Percentiles rank a stretch among this genome's conserved stretches.
Conservation (phyloP, 768 basidiomycete genomes). For the Lyophyllum atratum region DNA sequence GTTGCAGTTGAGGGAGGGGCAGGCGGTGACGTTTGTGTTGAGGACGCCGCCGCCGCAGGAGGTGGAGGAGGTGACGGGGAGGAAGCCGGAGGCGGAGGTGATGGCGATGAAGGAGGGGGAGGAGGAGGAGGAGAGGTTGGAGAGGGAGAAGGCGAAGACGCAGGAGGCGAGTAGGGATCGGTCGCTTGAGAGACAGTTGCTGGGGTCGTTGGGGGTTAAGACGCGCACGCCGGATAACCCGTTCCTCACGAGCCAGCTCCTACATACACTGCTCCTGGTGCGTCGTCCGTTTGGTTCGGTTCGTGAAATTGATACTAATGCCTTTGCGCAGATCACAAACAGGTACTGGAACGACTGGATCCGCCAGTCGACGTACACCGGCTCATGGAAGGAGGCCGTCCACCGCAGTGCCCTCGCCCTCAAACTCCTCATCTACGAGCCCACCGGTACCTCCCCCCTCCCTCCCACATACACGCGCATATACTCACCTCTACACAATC, state of each 20-base stretch:
- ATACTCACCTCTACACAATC: not conserved
- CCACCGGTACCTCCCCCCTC: constrained; percentile 55
- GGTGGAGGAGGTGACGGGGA: constrained; percentile 1
- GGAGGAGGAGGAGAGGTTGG: not conserved
- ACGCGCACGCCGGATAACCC: constrained; percentile 63
- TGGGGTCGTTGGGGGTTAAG: constrained; percentile 33
- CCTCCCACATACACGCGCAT: not conserved
- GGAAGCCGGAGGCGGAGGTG: not conserved
- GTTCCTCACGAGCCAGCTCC: constrained; percentile 63
- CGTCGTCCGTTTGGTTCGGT: not conserved
- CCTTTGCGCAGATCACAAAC: constrained; percentile 57
- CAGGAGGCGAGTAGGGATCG: not conserved
- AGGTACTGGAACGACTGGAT: constrained; percentile 91
- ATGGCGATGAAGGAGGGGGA: not conserved
- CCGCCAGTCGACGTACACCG: constrained; percentile 83
- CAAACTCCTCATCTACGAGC: constrained; percentile 91
- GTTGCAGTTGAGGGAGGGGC: constrained; percentile 77
- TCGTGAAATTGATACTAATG: not conserved
- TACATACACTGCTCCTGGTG: constrained; percentile 54
- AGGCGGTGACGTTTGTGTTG: constrained; percentile 87
- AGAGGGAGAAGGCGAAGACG: not conserved
- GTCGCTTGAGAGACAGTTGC: not conserved
- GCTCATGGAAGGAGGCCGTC: constrained; percentile 95
- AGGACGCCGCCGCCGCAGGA: constrained; percentile 55
- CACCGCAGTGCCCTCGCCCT: constrained; percentile 91